Evolutionary conservation across 345 rosid genomes (phyloP).

Genomic region (Ricinus communis): DNA sequence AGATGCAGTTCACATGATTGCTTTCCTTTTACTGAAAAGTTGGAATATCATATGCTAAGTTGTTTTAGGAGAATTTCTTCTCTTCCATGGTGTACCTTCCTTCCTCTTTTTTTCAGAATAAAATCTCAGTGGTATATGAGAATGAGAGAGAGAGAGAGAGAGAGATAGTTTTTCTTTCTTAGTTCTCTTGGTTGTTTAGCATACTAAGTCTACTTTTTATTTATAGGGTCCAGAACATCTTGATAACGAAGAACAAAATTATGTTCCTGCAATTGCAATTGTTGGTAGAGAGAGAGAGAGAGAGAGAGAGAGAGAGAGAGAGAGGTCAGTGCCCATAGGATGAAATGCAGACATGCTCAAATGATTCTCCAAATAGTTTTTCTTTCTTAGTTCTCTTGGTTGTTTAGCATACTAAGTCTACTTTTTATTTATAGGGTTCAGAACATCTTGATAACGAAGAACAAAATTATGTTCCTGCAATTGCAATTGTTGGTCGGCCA

Average conservation of each 20-base stretch:
- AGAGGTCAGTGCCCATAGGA: too few species aligned
- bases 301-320: too few species aligned
- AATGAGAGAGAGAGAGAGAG: too few species aligned
- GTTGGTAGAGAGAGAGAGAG: too few species aligned
- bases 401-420: background rate
- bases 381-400: background rate
- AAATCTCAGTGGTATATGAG: too few species aligned
- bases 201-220: slow-evolving; percentile 13
- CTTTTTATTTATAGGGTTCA: slow-evolving; percentile 40
- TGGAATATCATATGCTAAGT: background rate
- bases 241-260: slow-evolving; percentile 54
- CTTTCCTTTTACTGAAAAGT: background rate
- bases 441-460: slow-evolving; percentile 48
- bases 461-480: slow-evolving; percentile 74
- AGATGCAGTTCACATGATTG: background rate
- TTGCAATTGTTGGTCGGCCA: slow-evolving; percentile 94
- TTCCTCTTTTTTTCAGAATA: slow-evolving; percentile 1
- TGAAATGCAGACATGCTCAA: background rate
- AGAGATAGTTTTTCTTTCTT: background rate
- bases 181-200: background rate
- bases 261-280: slow-evolving; percentile 86
- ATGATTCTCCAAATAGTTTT: too few species aligned
- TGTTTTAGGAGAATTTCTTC: too few species aligned
- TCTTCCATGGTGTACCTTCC: too few species aligned
- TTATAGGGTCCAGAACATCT: slow-evolving; percentile 47